Percentiles rank a stretch among this genome's conserved stretches.
Evolutionary conservation across 2,329 filamentous ascomycete genomes (phyloP).

Genomic region (Cercospora sp.): DNA sequence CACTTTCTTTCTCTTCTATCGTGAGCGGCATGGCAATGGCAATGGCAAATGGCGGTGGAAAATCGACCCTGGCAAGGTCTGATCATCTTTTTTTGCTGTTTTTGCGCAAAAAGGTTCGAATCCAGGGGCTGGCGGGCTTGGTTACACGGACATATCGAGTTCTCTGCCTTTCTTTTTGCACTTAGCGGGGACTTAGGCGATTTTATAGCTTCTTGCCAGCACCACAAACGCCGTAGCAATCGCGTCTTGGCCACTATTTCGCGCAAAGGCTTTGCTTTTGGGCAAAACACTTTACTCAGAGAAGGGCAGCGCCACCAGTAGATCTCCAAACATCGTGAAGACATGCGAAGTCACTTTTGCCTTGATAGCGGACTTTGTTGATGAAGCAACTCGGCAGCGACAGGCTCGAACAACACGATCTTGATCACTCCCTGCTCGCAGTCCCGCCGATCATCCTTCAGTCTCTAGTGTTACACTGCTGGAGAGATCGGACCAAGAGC

Average conservation of each 20-base stretch:
- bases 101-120: neutral
- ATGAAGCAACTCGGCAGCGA: neutral
- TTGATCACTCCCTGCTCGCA: neutral
- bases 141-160: neutral
- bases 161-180: neutral
- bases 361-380: neutral
- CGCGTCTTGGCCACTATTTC: neutral
- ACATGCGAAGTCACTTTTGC: neutral
- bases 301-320: neutral
- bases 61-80: neutral
- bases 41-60: neutral
- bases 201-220: neutral
- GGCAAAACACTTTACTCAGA: neutral
- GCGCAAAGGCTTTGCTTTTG: neutral
- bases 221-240: neutral
- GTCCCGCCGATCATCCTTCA: too few species aligned
- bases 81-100: slow-evolving; percentile 1
- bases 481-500: too few species aligned
- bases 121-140: neutral
- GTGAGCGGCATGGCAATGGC: neutral
- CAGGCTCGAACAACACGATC: neutral
- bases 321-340: neutral
- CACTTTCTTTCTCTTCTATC: neutral
- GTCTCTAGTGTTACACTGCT: too few species aligned
- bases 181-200: neutral